phyloP scores from a whole-genome alignment of 1,284 basidiomycete species.

The Ustilago crameri region DNA sequence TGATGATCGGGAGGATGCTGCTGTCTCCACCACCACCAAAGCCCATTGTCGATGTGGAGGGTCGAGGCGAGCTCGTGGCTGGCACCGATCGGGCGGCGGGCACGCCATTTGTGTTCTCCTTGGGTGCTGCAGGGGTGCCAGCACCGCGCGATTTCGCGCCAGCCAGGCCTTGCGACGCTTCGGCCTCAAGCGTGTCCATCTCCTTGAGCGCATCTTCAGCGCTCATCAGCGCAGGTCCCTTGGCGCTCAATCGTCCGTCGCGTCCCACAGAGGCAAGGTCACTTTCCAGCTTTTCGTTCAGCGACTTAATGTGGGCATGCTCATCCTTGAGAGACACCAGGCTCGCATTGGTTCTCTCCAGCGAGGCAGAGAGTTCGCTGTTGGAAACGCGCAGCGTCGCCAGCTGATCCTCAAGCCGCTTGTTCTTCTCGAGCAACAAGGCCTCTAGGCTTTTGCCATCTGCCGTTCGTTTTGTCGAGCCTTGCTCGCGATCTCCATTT shows the following conservation, averaged over 20 bases:
- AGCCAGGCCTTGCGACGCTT: conserved; percentile 10
- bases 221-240: conserved; percentile 18
- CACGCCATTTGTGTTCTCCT: conserved; percentile 6
- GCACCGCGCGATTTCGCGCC: conserved; percentile 4
- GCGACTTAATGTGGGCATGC: conserved; percentile 78
- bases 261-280: conserved; percentile 75
- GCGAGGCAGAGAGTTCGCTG: conserved; percentile 26
- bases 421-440: conserved; percentile 91
- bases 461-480: neutral
- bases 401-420: conserved; percentile 89
- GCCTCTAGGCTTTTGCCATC: conserved; percentile 84
- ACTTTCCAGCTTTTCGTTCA: conserved; percentile 90
- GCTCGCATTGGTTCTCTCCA: conserved; percentile 71
- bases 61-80: conserved; percentile 4
- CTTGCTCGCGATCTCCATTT: conserved; percentile 6
- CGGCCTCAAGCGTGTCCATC: conserved; percentile 39
- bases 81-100: conserved; percentile 10
- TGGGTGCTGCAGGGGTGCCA: neutral
- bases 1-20: conserved; percentile 77
- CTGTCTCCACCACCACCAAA: conserved; percentile 17
- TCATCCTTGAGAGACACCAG: conserved; percentile 76
- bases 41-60: conserved; percentile 7
- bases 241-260: conserved; percentile 7
- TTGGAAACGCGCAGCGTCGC: conserved; percentile 85
- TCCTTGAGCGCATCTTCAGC: conserved; percentile 40